Evolutionary conservation across 371 early-diverging fungal genomes (phyloP).

Genomic region (Rhizomucor pusillus): DNA sequence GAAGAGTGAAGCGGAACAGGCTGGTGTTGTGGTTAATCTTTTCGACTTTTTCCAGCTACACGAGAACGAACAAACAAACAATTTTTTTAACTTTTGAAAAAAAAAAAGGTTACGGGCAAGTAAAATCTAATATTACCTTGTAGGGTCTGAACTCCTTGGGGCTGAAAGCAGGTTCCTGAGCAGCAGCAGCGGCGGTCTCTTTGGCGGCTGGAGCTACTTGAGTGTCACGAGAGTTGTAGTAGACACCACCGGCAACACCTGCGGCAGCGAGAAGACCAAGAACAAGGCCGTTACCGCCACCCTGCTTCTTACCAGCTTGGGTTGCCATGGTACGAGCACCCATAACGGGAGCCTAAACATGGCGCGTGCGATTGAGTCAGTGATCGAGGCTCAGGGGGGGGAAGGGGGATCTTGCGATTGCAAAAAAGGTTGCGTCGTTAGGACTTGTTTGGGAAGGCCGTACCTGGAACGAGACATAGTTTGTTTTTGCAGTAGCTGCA

Average conservation of each 20-base stretch:
- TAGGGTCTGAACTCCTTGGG: slow-evolving; percentile 69
- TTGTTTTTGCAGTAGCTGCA: not conserved
- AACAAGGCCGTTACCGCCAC: slow-evolving; percentile 33
- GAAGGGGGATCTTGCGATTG: too few species aligned
- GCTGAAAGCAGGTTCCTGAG: slow-evolving; percentile 51
- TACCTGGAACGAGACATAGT: not conserved
- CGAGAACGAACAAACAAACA: not conserved
- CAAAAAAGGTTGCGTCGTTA: not conserved
- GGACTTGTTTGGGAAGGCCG: too few species aligned
- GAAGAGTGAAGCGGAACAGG: slow-evolving; percentile 78
- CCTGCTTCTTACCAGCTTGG: slow-evolving; percentile 18
- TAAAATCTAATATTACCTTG: slow-evolving; percentile 33
- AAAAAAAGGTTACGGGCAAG: not conserved
- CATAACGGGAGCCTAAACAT: too few species aligned
- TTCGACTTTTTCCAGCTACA: slow-evolving; percentile 52
- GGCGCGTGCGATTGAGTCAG: too few species aligned
- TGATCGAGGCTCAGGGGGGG: too few species aligned
- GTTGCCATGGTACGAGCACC: slow-evolving; percentile 21
- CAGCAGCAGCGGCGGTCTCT: slow-evolving; percentile 19
- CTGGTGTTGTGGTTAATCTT: slow-evolving; percentile 78
- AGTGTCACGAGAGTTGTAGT: slow-evolving; percentile 23
- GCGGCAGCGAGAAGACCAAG: slow-evolving; percentile 30
- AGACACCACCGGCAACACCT: slow-evolving; percentile 41
- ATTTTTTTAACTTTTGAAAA: not conserved
- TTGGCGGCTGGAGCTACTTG: slow-evolving; percentile 20